These are phyloP conservation scores for Secale cereale DNA, from an alignment of 176 grass and related monocot species.

Conservation along the genomic window DNA sequence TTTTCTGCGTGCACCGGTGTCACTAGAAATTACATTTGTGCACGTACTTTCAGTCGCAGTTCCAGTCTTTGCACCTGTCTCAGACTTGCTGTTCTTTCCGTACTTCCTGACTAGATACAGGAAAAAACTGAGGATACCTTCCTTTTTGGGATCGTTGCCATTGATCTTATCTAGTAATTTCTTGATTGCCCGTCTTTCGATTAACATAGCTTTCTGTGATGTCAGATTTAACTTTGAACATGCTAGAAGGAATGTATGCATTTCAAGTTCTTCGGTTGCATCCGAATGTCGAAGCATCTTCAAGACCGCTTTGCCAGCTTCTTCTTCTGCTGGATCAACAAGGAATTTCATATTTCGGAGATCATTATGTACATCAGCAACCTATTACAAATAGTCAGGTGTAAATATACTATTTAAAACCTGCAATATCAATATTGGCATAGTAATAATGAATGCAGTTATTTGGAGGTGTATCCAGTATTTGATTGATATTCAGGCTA, in stretches of 20 bases:
- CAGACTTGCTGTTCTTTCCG: conserved; percentile 57
- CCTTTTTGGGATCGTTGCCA: conserved; percentile 66
- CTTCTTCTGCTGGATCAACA: conserved; percentile 59
- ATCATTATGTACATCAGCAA: conserved; percentile 65
- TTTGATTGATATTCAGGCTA: too few species aligned
- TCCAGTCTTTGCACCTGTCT: conserved; percentile 21
- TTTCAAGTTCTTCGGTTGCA: conserved; percentile 65
- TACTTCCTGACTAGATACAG: conserved; percentile 72
- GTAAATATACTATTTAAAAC: conserved; percentile 10
- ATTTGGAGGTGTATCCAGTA: too few species aligned
- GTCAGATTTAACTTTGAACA: conserved; percentile 71
- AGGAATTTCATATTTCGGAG: conserved; percentile 64
- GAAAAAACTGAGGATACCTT: conserved; percentile 59
- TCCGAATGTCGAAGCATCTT: conserved; percentile 55
- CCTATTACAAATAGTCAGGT: conserved; percentile 29
- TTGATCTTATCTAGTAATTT: conserved; percentile 60
- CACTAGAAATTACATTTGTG: background rate
- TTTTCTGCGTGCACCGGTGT: conserved; percentile 13
- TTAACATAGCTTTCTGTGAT: conserved; percentile 74
- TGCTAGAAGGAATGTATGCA: conserved; percentile 54
- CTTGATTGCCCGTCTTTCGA: conserved; percentile 79
- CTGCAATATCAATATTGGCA: background rate
- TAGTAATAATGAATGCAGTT: conserved; percentile 11
- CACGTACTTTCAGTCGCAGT: background rate
- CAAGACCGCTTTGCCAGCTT: conserved; percentile 65